phyloP scores from a whole-genome alignment of 306 rosid species.

The Quercus variabilis region DNA sequence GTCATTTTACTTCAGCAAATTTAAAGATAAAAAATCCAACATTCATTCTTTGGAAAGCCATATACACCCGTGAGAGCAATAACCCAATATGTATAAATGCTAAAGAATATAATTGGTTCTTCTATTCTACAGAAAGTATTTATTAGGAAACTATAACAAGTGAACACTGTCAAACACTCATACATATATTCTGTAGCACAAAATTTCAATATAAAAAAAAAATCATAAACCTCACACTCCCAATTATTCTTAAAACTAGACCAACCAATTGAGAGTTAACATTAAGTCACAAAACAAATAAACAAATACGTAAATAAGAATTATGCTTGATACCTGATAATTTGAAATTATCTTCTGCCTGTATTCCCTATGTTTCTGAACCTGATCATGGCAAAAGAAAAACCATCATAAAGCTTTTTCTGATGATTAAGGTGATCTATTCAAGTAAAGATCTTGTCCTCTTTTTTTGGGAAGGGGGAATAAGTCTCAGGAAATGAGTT shows the following conservation, averaged over 20 bases:
- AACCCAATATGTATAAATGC: background rate
- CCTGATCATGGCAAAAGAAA: constrained; percentile 45
- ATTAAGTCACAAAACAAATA: constrained; percentile 6
- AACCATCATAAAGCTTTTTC: background rate
- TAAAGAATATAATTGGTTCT: background rate
- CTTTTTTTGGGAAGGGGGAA: background rate
- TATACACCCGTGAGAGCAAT: background rate
- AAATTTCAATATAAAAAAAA: background rate
- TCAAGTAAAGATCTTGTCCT: background rate
- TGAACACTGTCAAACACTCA: background rate
- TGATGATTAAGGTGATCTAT: background rate
- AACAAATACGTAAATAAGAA: background rate
- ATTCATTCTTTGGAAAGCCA: background rate
- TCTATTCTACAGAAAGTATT: background rate
- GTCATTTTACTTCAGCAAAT: background rate
- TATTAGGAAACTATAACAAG: background rate
- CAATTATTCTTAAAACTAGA: background rate
- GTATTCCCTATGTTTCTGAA: constrained; percentile 74
- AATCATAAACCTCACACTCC: background rate
- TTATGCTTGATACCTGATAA: constrained; percentile 56
- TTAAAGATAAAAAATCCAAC: background rate
- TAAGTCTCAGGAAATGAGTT: background rate
- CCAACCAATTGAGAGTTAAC: background rate
- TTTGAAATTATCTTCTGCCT: constrained; percentile 65
- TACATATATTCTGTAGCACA: background rate